Conservation (phyloP, 371 early-diverging fungal species). For the Mucor mucedo region DNA sequence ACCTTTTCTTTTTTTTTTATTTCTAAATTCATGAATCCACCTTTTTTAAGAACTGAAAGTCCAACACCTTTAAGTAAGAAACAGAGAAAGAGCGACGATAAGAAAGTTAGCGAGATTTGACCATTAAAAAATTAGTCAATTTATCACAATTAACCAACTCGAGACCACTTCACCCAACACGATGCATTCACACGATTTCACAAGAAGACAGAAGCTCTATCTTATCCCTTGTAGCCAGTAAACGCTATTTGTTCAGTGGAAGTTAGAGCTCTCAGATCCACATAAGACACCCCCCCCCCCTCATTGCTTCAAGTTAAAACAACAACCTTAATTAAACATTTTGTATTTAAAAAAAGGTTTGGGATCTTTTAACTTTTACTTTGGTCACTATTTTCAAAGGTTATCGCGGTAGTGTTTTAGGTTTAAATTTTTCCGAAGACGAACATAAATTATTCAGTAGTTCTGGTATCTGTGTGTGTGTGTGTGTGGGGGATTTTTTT, state of each 20-base stretch:
- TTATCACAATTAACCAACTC: conserved; percentile 22
- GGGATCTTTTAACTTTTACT: conserved; percentile 71
- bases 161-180: conserved; percentile 32
- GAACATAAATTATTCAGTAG: conserved; percentile 71
- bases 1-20: not conserved
- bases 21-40: conserved; percentile 20
- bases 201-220: conserved; percentile 69
- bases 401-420: conserved; percentile 73
- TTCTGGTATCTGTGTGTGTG: conserved; percentile 39
- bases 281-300: conserved; percentile 33
- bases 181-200: conserved; percentile 65
- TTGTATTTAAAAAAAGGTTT: conserved; percentile 55
- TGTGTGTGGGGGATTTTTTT: not conserved
- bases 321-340: too few relatives aligned
- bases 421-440: conserved; percentile 61
- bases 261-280: conserved; percentile 72
- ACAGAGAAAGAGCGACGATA: not conserved
- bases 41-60: conserved; percentile 26
- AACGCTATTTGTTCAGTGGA: conserved; percentile 71
- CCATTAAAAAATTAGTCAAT: conserved; percentile 13
- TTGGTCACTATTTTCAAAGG: conserved; percentile 64
- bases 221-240: conserved; percentile 70
- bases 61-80: conserved; percentile 26
- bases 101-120: not conserved
- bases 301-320: not conserved